phyloP scores from a whole-genome alignment of 306 rosid species.

The Dalbergia oliveri region DNA sequence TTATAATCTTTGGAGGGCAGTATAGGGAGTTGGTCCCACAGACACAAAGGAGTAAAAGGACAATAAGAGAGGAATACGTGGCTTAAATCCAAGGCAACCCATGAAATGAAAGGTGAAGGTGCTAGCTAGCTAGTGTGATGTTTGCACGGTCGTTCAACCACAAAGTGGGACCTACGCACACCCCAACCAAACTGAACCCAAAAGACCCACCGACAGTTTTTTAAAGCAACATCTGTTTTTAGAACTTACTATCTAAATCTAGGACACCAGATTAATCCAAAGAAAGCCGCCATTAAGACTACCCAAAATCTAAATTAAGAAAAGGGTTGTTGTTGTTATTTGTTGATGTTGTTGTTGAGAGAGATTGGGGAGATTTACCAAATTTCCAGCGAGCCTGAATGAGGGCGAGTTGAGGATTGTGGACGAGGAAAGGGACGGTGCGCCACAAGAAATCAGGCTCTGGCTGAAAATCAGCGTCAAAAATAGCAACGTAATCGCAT shows the following conservation, averaged over 20 bases:
- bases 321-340: neutral
- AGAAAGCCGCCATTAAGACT: slow-evolving; percentile 34
- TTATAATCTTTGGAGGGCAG: slow-evolving; percentile 19
- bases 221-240: slow-evolving; percentile 22
- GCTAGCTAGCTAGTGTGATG: slow-evolving; percentile 31
- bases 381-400: slow-evolving; percentile 96
- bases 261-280: slow-evolving; percentile 28
- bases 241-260: neutral
- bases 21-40: slow-evolving; percentile 36
- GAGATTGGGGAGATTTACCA: slow-evolving; percentile 54
- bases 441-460: slow-evolving; percentile 89
- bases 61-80: slow-evolving; percentile 47
- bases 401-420: slow-evolving; percentile 78
- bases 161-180: slow-evolving; percentile 47
- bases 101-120: slow-evolving; percentile 28
- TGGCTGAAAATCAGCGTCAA: slow-evolving; percentile 98
- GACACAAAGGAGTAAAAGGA: neutral
- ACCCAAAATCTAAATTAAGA: slow-evolving; percentile 21
- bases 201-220: slow-evolving; percentile 73
- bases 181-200: slow-evolving; percentile 34
- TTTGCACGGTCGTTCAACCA: slow-evolving; percentile 44
- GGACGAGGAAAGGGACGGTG: slow-evolving; percentile 79
- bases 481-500: slow-evolving; percentile 86
- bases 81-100: slow-evolving; percentile 43
- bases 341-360: neutral